Evolutionary conservation across 2,329 filamentous ascomycete species (phyloP).

Genomic region (Pochonia chlamydosporia): DNA sequence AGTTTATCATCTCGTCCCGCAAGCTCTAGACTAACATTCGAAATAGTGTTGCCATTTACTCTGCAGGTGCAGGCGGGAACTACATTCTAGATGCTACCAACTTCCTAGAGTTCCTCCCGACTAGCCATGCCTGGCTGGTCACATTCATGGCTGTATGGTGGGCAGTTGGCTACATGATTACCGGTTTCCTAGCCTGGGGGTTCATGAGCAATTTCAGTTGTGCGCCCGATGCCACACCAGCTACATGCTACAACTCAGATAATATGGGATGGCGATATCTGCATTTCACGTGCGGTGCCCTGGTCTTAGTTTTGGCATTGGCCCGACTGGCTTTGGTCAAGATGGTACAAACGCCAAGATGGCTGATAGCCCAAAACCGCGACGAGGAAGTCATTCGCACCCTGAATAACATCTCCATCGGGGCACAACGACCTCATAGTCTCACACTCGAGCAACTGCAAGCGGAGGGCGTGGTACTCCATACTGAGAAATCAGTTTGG

Average conservation of each 20-base stretch:
- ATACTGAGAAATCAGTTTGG: slow-evolving; percentile 10
- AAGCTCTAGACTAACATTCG: not conserved
- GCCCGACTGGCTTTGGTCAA: slow-evolving; percentile 6
- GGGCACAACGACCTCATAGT: not conserved
- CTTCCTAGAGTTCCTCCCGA: slow-evolving; percentile 10
- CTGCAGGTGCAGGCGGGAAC: slow-evolving; percentile 10
- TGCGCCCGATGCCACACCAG: slow-evolving; percentile 7
- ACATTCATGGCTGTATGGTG: slow-evolving; percentile 11
- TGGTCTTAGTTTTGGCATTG: slow-evolving; percentile 8
- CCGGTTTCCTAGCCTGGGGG: slow-evolving; percentile 8
- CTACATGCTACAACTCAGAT: slow-evolving; percentile 3
- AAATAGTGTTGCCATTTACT: slow-evolving; percentile 9
- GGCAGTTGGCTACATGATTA: slow-evolving; percentile 10
- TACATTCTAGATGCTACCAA: slow-evolving; percentile 11
- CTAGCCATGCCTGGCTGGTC: slow-evolving; percentile 8
- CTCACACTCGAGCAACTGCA: slow-evolving; percentile 8
- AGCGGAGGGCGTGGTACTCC: slow-evolving; percentile 8
- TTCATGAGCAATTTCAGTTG: slow-evolving; percentile 11
- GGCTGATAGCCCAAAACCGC: slow-evolving; percentile 10
- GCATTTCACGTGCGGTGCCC: slow-evolving; percentile 7
- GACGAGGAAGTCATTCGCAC: slow-evolving; percentile 10
- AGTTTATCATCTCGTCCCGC: not conserved
- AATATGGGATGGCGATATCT: slow-evolving; percentile 12
- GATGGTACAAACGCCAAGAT: slow-evolving; percentile 11
- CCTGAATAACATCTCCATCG: slow-evolving; percentile 8